Evolutionary conservation across 169 alveolate genomes (phyloP).

Genomic region (Cytauxzoon felis): DNA sequence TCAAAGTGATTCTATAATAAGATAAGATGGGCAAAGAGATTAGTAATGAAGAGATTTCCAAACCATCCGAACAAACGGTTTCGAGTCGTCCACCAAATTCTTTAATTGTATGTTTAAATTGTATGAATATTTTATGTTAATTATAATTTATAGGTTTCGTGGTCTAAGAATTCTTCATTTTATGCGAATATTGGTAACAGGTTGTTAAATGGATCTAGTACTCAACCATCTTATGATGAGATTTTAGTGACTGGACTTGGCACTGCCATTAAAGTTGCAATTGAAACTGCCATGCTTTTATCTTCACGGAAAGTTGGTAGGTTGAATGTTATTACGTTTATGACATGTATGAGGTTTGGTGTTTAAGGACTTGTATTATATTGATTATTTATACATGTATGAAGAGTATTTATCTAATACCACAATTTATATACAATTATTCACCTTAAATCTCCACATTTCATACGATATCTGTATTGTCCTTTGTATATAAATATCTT

Average conservation of each 20-base stretch:
- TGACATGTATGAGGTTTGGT: too few relatives aligned
- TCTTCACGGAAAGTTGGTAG: conserved; percentile 65
- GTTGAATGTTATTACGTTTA: not conserved
- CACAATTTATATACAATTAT: not conserved
- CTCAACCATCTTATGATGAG: conserved; percentile 63
- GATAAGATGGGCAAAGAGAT: not conserved
- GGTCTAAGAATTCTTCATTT: conserved; percentile 62
- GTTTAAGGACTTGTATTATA: too few relatives aligned
- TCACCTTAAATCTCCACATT: not conserved
- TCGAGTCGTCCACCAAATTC: conserved; percentile 38
- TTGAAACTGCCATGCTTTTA: conserved; percentile 67
- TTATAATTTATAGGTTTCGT: conserved; percentile 50
- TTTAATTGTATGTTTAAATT: conserved; percentile 4
- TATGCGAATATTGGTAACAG: conserved; percentile 67
- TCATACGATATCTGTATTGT: not conserved
- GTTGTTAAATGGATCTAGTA: conserved; percentile 64
- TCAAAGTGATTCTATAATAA: too few relatives aligned
- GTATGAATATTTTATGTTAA: not conserved
- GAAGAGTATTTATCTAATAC: not conserved
- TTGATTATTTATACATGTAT: not conserved
- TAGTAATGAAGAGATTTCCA: not conserved
- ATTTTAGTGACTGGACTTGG: conserved; percentile 69
- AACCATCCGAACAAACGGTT: conserved; percentile 8
- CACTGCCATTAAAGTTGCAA: conserved; percentile 70
- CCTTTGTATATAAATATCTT: conserved; percentile 4